Evolutionary conservation across 73 alveolate species (phyloP), one percentile per base, ranked within the genome.

Genomic region (Paramecium primaurelia): DNA sequence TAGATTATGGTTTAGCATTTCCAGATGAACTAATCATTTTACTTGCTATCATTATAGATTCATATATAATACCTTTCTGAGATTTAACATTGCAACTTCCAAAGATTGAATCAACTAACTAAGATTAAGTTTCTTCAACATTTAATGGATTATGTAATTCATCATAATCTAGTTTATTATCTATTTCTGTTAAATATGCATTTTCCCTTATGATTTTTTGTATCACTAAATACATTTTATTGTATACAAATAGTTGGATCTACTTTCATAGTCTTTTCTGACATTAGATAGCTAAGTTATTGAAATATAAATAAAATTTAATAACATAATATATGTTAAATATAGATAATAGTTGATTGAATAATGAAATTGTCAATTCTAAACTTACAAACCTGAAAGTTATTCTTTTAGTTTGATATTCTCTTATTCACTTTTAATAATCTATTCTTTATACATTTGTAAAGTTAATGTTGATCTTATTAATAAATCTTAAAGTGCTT

Each of bases 21-120:
- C 84, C 84, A 11, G 84, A 64, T 20, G 84, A 64, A 28, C 84
- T 64, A 6, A 64, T 34, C 84, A 64, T 64, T 64, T 64, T 64
- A n/a, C 84, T 64, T 64, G 47, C 84, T 64, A 28, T 18, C 18
- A n/a, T 54, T 34, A 8, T 64, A 25, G 8, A 8, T 10, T 8
- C 16, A 4, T 5, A 32, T 64, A 20, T 28, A 0, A 12, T 64
- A 64, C 84, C 42, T 64, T 28, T 64, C 28, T 64, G 51, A 32
- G 84, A 64, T 64, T 34, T 64, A 12, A 28, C 9, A 64, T 64
- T 64, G 7, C 49, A 28, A 26, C 84, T 64, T 64, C 51, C 84
- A 64, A 64, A 64, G 9, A 64, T 34, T 28, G 84, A 64, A 64
- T 64, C 84, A 4, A 64, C 26, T 64, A 64, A 32, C 6, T 64